These are phyloP conservation scores for Ganoderma boninense DNA, from an alignment of 1,284 basidiomycete genomes.

Conservation along the genomic window DNA sequence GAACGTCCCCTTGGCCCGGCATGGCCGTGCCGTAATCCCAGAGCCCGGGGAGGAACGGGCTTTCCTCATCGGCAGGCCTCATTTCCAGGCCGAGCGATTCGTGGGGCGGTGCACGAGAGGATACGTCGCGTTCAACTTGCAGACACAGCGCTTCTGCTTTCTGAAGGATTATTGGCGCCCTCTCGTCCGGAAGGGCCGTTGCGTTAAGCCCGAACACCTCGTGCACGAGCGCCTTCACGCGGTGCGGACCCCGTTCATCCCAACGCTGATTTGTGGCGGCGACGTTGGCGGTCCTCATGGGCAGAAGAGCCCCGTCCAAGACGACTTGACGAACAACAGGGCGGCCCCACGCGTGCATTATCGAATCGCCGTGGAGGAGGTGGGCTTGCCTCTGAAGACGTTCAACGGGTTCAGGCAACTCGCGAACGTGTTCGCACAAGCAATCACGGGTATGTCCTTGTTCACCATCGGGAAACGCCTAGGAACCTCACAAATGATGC, in stretches of 20 bases:
- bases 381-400: constrained; percentile 8
- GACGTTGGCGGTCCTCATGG: constrained; percentile 16
- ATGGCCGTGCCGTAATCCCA: too few species aligned
- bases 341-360: constrained; percentile 15
- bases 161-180: constrained; percentile 23
- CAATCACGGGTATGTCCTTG: background rate
- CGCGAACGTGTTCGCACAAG: background rate
- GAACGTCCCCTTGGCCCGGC: background rate
- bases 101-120: constrained; percentile 15
- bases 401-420: constrained; percentile 8
- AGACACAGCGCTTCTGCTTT: background rate
- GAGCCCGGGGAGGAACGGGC: too few species aligned
- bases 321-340: background rate
- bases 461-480: background rate
- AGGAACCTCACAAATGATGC: background rate
- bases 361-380: constrained; percentile 6
- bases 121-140: background rate
- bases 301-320: constrained; percentile 13
- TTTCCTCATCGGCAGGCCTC: constrained; percentile 15
- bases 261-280: constrained; percentile 17
- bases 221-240: constrained; percentile 11
- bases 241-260: background rate
- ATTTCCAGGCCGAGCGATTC: constrained; percentile 6
- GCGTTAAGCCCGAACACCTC: constrained; percentile 13
- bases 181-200: background rate